Percentiles rank a stretch among this genome's conserved stretches.
Evolutionary conservation across 176 grass and related monocot species (phyloP).

Genomic region (Triticum monococcum): DNA sequence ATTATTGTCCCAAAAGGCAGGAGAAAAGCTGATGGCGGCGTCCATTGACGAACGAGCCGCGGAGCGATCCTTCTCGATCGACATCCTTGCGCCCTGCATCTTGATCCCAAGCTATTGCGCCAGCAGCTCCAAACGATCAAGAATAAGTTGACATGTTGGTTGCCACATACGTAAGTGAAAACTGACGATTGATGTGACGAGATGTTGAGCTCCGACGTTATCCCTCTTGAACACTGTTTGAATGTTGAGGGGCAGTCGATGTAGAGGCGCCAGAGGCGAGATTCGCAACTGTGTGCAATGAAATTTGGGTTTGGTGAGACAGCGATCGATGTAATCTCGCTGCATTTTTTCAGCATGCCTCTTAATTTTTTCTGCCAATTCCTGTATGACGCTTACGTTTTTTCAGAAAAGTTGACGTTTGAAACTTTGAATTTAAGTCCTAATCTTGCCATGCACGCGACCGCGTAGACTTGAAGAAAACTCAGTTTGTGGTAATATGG

Average conservation of each 20-base stretch:
- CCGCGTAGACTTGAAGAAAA: background rate
- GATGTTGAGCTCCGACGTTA: background rate
- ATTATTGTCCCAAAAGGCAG: background rate
- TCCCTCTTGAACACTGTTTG: background rate
- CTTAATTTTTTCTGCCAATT: background rate
- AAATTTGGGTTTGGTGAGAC: background rate
- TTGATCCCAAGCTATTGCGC: background rate
- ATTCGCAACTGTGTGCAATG: background rate
- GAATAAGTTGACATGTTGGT: background rate
- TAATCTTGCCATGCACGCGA: background rate
- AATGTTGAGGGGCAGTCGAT: background rate
- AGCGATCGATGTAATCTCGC: background rate
- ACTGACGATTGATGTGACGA: background rate
- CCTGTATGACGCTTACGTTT: background rate
- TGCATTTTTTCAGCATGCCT: background rate
- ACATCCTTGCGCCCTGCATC: background rate
- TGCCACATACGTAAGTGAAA: background rate
- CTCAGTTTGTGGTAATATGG: too few relatives aligned
- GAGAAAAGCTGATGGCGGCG: conserved; percentile 25
- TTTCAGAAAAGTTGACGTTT: background rate
- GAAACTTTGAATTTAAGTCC: background rate
- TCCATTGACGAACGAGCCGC: background rate
- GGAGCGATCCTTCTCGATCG: background rate
- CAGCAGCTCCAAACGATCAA: too few relatives aligned
- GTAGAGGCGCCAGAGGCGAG: background rate